Evolutionary conservation across 768 basidiomycete species (phyloP).

Genomic region (Suillus ampliporus): DNA sequence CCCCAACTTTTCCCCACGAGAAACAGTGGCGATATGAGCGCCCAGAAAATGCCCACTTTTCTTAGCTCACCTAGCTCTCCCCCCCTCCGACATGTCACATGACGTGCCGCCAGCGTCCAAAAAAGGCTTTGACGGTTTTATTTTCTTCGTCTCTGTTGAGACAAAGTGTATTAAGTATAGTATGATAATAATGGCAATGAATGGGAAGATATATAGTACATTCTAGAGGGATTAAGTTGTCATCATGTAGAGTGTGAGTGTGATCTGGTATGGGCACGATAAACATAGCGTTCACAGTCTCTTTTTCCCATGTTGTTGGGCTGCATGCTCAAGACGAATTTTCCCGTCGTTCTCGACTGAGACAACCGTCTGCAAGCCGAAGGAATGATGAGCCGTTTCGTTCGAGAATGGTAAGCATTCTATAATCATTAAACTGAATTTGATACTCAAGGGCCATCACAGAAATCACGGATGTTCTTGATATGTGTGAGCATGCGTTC

Average conservation of each 20-base stretch:
- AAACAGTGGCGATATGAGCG: too few relatives aligned
- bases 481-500: not conserved
- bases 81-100: too few relatives aligned
- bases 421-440: not conserved
- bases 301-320: not conserved
- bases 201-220: not conserved
- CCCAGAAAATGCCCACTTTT: too few relatives aligned
- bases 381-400: not conserved
- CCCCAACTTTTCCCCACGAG: too few relatives aligned
- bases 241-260: too few relatives aligned
- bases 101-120: too few relatives aligned
- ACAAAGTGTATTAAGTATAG: too few relatives aligned
- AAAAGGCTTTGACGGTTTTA: too few relatives aligned
- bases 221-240: not conserved
- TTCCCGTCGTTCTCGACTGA: not conserved
- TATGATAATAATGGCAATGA: not conserved
- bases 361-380: not conserved
- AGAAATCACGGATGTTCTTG: not conserved
- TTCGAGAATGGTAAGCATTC: not conserved
- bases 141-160: too few relatives aligned
- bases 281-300: not conserved
- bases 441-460: slow-evolving; percentile 1
- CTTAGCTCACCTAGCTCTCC: too few relatives aligned
- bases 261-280: not conserved
- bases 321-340: not conserved